Percentiles rank a stretch among this genome's conserved stretches.
Evolutionary conservation across 129 eudicot genomes (phyloP).

Genomic region (Oenanthe sinensis): DNA sequence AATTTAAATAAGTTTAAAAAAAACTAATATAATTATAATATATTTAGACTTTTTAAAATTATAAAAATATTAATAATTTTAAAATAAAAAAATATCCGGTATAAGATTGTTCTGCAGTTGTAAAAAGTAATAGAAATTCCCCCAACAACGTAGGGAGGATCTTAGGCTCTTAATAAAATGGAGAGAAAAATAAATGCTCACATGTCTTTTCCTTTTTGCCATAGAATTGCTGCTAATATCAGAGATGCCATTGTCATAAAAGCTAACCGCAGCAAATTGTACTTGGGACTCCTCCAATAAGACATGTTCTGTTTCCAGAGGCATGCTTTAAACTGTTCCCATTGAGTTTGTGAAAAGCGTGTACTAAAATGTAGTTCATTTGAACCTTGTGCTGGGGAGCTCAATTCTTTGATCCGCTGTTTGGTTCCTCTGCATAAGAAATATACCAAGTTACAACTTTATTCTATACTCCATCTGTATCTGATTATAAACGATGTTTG

Average conservation of each 20-base stretch:
- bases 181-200: background rate
- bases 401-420: conserved; percentile 11
- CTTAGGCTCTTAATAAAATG: background rate
- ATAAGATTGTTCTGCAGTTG: background rate
- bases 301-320: conserved; percentile 25
- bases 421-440: background rate
- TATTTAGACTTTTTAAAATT: no score
- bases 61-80: no score
- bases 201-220: conserved; percentile 19
- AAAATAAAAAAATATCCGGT: no score
- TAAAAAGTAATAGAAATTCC: background rate
- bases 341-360: conserved; percentile 13
- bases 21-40: no score
- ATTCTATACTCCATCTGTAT: no score
- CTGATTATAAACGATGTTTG: background rate
- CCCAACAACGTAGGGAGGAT: background rate
- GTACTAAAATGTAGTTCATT: conserved; percentile 19
- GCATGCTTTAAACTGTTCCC: conserved; percentile 19
- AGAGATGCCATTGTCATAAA: conserved; percentile 5
- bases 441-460: background rate
- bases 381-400: conserved; percentile 19
- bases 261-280: conserved; percentile 12
- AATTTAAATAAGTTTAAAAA: no score
- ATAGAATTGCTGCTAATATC: conserved; percentile 19
- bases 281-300: conserved; percentile 22